These are phyloP conservation scores for Westerdykella ornata DNA, from an alignment of 2,329 filamentous ascomycete genomes.

Conservation along the genomic window DNA sequence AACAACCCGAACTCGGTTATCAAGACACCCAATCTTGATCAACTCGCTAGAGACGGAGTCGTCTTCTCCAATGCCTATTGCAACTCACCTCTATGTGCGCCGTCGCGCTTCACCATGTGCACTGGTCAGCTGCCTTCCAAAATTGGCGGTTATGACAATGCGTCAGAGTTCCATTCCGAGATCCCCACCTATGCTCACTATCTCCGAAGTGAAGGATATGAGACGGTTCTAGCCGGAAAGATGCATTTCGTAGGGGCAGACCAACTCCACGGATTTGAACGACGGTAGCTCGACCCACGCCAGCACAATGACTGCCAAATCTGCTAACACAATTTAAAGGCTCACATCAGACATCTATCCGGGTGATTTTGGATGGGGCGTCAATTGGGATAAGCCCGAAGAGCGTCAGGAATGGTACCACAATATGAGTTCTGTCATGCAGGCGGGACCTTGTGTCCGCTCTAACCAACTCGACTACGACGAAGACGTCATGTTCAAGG, in stretches of 20 bases:
- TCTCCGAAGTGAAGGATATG: conserved; percentile 74
- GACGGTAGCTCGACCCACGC: conserved; percentile 35
- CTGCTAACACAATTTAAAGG: conserved; percentile 41
- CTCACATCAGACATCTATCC: conserved; percentile 95
- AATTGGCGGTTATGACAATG: conserved; percentile 90
- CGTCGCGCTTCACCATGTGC: conserved; percentile 91
- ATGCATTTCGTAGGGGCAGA: conserved; percentile 93
- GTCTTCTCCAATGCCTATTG: conserved; percentile 94
- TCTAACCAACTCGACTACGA: conserved; percentile 96
- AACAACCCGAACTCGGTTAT: conserved; percentile 85
- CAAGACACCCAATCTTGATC: conserved; percentile 84
- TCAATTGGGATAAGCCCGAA: conserved; percentile 88
- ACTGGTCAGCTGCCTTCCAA: conserved; percentile 85
- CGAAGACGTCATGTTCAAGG: conserved; percentile 93
- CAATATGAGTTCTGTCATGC: conserved; percentile 87
- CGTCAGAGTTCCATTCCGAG: conserved; percentile 73
- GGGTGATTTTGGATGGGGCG: conserved; percentile 87
- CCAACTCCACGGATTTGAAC: conserved; percentile 89
- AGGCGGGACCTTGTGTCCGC: conserved; percentile 79
- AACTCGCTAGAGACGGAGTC: conserved; percentile 71
- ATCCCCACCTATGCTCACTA: conserved; percentile 91
- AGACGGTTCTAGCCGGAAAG: conserved; percentile 86
- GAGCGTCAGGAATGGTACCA: conserved; percentile 85
- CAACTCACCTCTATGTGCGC: conserved; percentile 85
- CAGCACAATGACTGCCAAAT: not conserved